phyloP scores from a whole-genome alignment of 1,139 yeast species.

The Meyerozyma athensensis region DNA sequence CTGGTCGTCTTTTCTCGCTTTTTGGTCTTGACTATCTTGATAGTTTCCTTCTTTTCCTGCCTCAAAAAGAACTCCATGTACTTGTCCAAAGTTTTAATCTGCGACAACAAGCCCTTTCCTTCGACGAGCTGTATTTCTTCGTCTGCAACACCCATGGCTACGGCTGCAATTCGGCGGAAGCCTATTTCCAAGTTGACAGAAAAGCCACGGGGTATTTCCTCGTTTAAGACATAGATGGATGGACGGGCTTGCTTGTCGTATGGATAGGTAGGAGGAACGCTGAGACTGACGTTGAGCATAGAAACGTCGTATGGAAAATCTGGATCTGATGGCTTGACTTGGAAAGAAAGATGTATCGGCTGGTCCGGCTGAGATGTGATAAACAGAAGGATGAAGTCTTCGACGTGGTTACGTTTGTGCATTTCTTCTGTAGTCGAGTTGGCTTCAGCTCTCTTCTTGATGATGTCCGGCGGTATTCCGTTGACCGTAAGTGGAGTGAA shows the following conservation, averaged over 20 bases:
- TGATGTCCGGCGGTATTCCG: conserved; percentile 21
- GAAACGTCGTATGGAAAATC: conserved; percentile 67
- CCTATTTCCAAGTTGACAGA: conserved; percentile 65
- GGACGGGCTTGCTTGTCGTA: conserved; percentile 28
- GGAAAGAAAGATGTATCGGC: conserved; percentile 29
- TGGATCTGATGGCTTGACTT: conserved; percentile 60
- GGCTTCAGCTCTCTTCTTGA: conserved; percentile 15
- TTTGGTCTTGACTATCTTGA: conserved; percentile 39
- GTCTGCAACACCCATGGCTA: conserved; percentile 25
- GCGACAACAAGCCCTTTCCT: conserved; percentile 48
- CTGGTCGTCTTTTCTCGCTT: neutral
- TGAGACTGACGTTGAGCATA: conserved; percentile 44
- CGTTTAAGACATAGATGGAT: conserved; percentile 50
- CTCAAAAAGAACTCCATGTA: conserved; percentile 54
- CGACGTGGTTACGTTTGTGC: neutral
- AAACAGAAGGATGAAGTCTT: conserved; percentile 12
- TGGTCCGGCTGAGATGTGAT: conserved; percentile 12
- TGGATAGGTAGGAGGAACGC: conserved; percentile 57
- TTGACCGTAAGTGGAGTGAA: conserved; percentile 31
- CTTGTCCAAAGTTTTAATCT: conserved; percentile 52
- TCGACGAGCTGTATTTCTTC: conserved; percentile 34
- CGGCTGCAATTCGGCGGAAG: conserved; percentile 45
- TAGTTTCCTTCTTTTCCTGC: conserved; percentile 49
- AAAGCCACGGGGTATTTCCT: conserved; percentile 69
- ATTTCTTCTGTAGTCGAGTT: neutral